Base-by-base conservation (phyloP, 139 green algal genomes). In the Gonium pectorale region DNA sequence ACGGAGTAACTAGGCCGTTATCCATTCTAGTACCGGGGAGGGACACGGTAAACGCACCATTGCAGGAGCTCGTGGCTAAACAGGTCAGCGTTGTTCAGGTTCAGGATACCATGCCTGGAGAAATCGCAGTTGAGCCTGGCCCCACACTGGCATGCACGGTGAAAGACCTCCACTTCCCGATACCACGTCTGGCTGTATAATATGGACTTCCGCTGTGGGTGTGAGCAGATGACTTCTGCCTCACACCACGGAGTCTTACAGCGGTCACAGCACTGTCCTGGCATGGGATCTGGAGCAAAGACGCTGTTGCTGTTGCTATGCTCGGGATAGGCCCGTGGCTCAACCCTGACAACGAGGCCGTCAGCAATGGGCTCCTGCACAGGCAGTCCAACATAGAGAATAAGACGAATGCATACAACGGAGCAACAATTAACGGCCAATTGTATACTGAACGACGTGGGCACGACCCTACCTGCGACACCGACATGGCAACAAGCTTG, bases 1-100 rank as follows among this genome's bases (percentile, higher is more conserved):
- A n/a, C n/a, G n/a, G n/a, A n/a, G n/a, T n/a, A n/a, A 46, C 29
- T 2, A 67, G 29, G 5, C 5, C 0, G 44, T 9, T 5, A 70
- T 1, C 17, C 29, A 8, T n/a, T 31, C 44, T 44, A 33, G 33
- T 46, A 46, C 7, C 2, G 27, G 29, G 43, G 8, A 44, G 29
- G 11, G 29, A 5, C 3, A 69, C 6, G 6, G 33, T 6, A 2
- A 19, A 29, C 64, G 44, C 64, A 70, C 64, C 64, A 70, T 15
- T 70, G 64, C 64, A 70, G 64, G 19, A 70, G 7, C 26, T 70
- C 64, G 17, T 70, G 64, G 15, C 64, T 70, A 29, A 46, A 70
- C 2, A 70, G 64, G 64, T 46, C 35, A 6, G 11, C 5, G 64
- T 70, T 46, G 64, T 70, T 70, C 35, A 70, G 35, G 64, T 70